Base-by-base conservation (phyloP, 371 early-diverging fungal species). In the Paramicrosporidium saccamoebae region DNA sequence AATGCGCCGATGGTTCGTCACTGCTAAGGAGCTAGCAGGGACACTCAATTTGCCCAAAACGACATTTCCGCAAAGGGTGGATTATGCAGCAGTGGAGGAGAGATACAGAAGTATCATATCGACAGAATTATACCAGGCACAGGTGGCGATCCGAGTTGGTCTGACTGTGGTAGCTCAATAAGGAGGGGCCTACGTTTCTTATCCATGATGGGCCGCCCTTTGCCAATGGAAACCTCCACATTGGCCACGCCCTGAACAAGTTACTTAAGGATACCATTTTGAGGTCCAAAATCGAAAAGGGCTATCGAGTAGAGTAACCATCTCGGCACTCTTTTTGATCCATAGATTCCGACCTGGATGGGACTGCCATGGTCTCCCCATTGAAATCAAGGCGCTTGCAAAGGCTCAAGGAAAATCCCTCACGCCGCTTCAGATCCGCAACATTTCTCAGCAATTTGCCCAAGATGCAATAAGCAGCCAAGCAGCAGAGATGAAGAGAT, bases 171-270 rank as follows among this genome's bases (percentile, higher is more conserved):
- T n/a, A n/a, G n/a, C n/a, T n/a, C n/a, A 54, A 60, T 32, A 67
- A 61, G 24, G 41, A 52, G 1, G 55, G 58, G 10, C 50, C 55
- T 7, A 23, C 48, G 11, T 77, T 65, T 43, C 46, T 72, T n/a
- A 55, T 81, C 23, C 84, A 81, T 33, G 90, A 90, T 42, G 88
- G 92, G 2, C 92, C 92, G 16, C 92, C 92, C 7, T 90, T 81
- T 46, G 88, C 86, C 16, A 82, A 82, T 33, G 92, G 88, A 19
- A 55, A 66, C 26, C 58, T 84, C 7, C 86, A 90, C 37, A 61
- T 66, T 21, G 84, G 88, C 5, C 92, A 90, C 36, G 79, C 81
- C 14, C 50, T 90, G 42, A 73, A 74, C 46, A 81, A 82, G 32
- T 64, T 84, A 16, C 50, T 82, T 10, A 90, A 90, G 41, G 92